Percentiles rank a stretch among this genome's conserved stretches.
phyloP scores from a whole-genome alignment of 2,329 filamentous ascomycete species.

The Apiospora saccharicola region DNA sequence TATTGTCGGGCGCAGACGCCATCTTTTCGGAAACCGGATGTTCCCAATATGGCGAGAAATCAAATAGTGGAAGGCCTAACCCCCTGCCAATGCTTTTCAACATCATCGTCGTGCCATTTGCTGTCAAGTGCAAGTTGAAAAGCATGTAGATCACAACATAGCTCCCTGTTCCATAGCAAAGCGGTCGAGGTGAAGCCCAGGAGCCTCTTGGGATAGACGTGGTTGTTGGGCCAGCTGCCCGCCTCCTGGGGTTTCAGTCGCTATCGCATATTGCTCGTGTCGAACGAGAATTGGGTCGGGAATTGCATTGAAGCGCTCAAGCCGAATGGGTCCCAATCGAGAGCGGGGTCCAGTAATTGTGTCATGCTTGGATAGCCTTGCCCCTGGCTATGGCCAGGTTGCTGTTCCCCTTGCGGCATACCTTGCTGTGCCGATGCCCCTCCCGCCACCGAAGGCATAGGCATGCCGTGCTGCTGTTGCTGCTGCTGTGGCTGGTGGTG shows the following conservation, averaged over 20 bases:
- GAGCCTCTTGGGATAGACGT: background rate
- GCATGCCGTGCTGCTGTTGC: slow-evolving; percentile 49
- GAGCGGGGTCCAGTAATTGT: slow-evolving; percentile 75
- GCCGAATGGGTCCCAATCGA: slow-evolving; percentile 93
- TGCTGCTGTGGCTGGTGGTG: slow-evolving; percentile 47
- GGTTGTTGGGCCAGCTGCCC: background rate
- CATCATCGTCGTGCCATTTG: background rate
- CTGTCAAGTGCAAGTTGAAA: background rate
- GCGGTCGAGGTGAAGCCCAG: background rate
- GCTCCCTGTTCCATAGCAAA: background rate
- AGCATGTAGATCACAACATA: no score
- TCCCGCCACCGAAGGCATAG: slow-evolving; percentile 47
- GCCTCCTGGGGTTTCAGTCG: background rate
- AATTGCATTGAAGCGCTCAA: slow-evolving; percentile 96
- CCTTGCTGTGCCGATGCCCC: slow-evolving; percentile 48
- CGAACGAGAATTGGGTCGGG: slow-evolving; percentile 81
- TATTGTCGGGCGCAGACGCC: background rate
- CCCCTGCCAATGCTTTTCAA: background rate
- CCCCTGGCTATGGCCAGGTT: slow-evolving; percentile 41
- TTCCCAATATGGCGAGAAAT: background rate
- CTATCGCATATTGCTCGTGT: slow-evolving; percentile 58
- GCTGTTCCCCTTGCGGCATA: slow-evolving; percentile 42
- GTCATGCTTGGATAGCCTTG: slow-evolving; percentile 69
- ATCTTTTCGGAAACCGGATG: background rate
- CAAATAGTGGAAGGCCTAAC: slow-evolving; percentile 5